A percentile compares a stretch with the other conserved stretches of the same genome.
Evolutionary conservation across 75 land plant species (phyloP).

Genomic region (Picea glauca): DNA sequence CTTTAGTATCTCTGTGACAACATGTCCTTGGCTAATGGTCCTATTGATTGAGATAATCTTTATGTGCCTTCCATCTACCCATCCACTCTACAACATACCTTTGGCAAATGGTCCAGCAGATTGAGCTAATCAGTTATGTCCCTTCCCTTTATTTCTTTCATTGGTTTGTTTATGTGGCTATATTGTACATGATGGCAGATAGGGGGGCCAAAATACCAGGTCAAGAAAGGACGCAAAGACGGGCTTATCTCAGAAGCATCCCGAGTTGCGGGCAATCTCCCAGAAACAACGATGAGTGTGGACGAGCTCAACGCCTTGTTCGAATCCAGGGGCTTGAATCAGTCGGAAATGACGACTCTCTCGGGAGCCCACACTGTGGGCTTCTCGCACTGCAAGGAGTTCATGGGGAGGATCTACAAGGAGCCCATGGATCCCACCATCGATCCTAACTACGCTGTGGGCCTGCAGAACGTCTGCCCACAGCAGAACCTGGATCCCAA

Average conservation of each 20-base stretch:
- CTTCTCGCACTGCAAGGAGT: constrained; percentile 55
- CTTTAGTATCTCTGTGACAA: no score
- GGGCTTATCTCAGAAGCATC: constrained; percentile 35
- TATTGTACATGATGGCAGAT: not conserved
- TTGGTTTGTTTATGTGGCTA: no score
- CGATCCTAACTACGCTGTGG: constrained; percentile 35
- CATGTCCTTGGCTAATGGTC: no score
- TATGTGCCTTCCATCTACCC: no score
- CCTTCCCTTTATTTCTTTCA: not conserved
- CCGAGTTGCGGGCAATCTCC: constrained; percentile 33
- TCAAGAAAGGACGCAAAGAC: constrained; percentile 58
- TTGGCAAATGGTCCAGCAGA: no score
- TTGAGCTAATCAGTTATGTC: not conserved
- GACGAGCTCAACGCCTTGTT: constrained; percentile 33
- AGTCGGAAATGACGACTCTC: constrained; percentile 53
- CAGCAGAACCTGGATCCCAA: constrained; percentile 33
- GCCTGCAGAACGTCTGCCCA: constrained; percentile 45
- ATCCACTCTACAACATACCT: no score
- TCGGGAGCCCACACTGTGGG: constrained; percentile 60
- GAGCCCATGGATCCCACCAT: constrained; percentile 26
- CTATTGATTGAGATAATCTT: no score
- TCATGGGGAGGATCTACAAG: constrained; percentile 25
- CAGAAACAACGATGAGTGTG: constrained; percentile 22
- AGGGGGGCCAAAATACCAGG: constrained; percentile 53
- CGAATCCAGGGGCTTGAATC: constrained; percentile 37